These are phyloP conservation scores for Pyrenophora teres DNA, from an alignment of 2,329 filamentous ascomycete genomes.

Conservation along the genomic window DNA sequence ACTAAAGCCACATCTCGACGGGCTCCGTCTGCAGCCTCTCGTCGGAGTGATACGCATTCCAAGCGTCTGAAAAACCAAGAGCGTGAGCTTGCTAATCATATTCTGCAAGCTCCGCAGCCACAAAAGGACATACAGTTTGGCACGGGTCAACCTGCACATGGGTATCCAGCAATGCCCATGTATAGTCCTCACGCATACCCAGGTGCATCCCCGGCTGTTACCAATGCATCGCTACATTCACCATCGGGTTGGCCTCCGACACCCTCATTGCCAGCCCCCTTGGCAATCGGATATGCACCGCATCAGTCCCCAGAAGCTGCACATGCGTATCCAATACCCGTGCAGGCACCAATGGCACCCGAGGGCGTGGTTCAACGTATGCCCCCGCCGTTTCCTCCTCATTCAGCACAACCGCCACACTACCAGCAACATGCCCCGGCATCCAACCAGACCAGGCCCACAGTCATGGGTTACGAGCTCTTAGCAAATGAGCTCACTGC, in stretches of 20 bases:
- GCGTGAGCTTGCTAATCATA: slow-evolving; percentile 40
- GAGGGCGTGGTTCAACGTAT: slow-evolving; percentile 19
- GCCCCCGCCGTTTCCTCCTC: slow-evolving; percentile 25
- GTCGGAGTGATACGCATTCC: slow-evolving; percentile 32
- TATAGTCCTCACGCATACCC: slow-evolving; percentile 36
- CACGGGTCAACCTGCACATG: slow-evolving; percentile 30
- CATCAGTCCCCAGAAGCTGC: slow-evolving; percentile 29
- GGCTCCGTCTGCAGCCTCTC: slow-evolving; percentile 28
- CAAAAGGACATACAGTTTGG: slow-evolving; percentile 38
- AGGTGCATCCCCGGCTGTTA: slow-evolving; percentile 30
- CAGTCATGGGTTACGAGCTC: slow-evolving; percentile 46
- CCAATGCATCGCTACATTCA: slow-evolving; percentile 25
- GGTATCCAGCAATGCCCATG: slow-evolving; percentile 32
- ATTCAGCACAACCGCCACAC: slow-evolving; percentile 32
- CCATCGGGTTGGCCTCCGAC: slow-evolving; percentile 29
- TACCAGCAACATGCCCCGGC: slow-evolving; percentile 31
- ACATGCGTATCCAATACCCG: slow-evolving; percentile 28
- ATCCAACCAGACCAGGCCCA: slow-evolving; percentile 32
- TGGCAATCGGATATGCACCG: slow-evolving; percentile 33
- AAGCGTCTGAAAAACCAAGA: slow-evolving; percentile 39
- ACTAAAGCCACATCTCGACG: slow-evolving; percentile 27
- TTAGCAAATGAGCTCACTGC: slow-evolving; percentile 45
- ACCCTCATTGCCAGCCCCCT: slow-evolving; percentile 28
- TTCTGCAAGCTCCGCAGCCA: slow-evolving; percentile 45
- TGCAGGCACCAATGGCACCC: slow-evolving; percentile 18